These are phyloP conservation scores for Xylaria venustula DNA, from an alignment of 495 filamentous ascomycete genomes.

Conservation along the genomic window DNA sequence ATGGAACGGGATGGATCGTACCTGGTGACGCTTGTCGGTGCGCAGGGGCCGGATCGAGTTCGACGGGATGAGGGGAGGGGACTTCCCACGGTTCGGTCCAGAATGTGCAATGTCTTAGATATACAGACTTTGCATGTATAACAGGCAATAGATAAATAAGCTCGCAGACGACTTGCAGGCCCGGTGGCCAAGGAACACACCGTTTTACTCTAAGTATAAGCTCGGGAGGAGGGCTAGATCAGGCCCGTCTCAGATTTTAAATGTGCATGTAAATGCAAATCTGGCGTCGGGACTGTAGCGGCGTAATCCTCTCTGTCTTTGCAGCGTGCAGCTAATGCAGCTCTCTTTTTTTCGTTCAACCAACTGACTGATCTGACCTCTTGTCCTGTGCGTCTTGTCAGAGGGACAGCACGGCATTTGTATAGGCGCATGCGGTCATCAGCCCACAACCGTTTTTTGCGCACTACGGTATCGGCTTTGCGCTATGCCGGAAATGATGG, in stretches of 20 bases:
- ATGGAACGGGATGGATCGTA: neutral
- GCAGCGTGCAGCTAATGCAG: slow-evolving; percentile 6
- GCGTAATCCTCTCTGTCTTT: slow-evolving; percentile 7
- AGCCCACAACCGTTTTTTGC: slow-evolving; percentile 5
- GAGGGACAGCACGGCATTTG: slow-evolving; percentile 3
- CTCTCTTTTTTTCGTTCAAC: neutral
- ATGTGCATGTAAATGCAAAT: slow-evolving; percentile 10
- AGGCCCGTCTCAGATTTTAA: slow-evolving; percentile 9
- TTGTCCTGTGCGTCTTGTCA: slow-evolving; percentile 7
- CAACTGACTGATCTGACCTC: slow-evolving; percentile 1
- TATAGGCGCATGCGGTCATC: slow-evolving; percentile 9
- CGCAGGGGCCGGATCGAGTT: neutral
- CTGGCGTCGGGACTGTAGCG: slow-evolving; percentile 3
- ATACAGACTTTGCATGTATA: neutral
- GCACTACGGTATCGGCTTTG: neutral
- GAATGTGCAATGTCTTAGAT: neutral
- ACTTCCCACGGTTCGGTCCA: neutral
- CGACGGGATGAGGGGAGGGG: neutral
- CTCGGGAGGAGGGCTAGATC: neutral
- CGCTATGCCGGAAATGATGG: neutral
- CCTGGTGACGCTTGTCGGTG: neutral
- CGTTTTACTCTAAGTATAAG: neutral
- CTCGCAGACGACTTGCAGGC: no score
- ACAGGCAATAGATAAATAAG: no score
- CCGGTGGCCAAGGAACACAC: neutral